Percentiles rank a stretch among this genome's conserved stretches.
Conservation (phyloP, 306 rosid species). For the Rubus idaeus region DNA sequence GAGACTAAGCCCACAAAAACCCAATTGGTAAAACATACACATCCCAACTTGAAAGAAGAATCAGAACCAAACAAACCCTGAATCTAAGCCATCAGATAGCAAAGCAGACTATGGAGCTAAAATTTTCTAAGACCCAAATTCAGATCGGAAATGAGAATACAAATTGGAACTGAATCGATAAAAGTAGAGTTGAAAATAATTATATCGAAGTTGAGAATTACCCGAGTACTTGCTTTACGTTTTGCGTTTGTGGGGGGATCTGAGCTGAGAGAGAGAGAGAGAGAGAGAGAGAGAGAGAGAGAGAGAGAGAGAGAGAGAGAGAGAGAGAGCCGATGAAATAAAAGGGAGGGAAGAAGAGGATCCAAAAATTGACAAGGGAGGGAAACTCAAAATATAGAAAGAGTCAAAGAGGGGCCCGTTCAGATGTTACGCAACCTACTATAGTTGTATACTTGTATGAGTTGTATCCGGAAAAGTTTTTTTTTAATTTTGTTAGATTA, state of each 20-base stretch:
- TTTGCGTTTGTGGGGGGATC: not conserved
- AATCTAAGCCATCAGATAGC: conserved; percentile 1
- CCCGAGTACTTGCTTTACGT: conserved; percentile 17
- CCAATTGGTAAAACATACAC: not conserved
- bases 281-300: not conserved
- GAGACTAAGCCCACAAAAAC: not conserved
- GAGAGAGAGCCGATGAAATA: not conserved
- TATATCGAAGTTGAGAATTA: not conserved
- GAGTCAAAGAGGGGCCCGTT: too few relatives aligned
- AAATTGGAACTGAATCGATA: not conserved
- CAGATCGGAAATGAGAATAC: not conserved
- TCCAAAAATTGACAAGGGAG: conserved; percentile 16
- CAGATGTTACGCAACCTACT: too few relatives aligned
- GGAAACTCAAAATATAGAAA: conserved; percentile 26
- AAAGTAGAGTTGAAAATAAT: not conserved
- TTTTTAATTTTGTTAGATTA: too few relatives aligned
- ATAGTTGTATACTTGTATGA: too few relatives aligned
- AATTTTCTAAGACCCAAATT: not conserved
- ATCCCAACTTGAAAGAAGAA: not conserved
- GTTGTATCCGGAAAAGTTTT: too few relatives aligned
- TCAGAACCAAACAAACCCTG: not conserved
- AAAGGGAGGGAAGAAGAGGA: conserved; percentile 21
- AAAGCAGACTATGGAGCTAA: not conserved
- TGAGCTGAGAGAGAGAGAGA: not conserved
- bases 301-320: not conserved